phyloP scores from a whole-genome alignment of 192 early-diverging fungal genomes.

The Oehlia diaphana region DNA sequence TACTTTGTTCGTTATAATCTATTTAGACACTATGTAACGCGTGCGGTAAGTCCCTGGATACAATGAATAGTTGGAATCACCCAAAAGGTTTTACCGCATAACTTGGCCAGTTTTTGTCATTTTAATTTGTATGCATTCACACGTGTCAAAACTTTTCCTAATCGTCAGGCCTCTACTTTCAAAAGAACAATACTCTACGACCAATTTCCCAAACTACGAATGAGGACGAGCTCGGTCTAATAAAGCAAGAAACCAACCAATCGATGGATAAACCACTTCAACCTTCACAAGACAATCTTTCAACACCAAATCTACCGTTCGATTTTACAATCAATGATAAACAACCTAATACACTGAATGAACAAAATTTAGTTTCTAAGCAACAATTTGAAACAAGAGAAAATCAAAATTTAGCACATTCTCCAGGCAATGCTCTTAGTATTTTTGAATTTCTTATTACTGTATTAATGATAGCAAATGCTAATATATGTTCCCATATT shows the following conservation, averaged over 20 bases:
- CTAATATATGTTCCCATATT: not conserved
- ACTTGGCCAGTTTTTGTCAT: constrained; percentile 16
- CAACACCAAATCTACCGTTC: not conserved
- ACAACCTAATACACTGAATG: not conserved
- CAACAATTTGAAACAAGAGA: not conserved
- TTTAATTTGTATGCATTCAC: constrained; percentile 22
- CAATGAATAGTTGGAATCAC: constrained; percentile 16
- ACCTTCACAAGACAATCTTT: not conserved
- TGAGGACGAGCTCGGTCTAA: not conserved
- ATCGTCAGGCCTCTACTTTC: constrained; percentile 29
- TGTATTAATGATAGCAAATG: not conserved
- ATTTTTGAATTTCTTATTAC: not conserved
- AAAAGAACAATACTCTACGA: constrained; percentile 26
- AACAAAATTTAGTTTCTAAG: not conserved
- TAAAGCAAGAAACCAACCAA: not conserved
- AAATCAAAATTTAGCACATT: not conserved
- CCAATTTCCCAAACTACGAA: not conserved
- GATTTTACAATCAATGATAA: not conserved
- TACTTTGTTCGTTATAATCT: too few species aligned
- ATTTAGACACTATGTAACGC: constrained; percentile 21
- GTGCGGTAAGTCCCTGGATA: constrained; percentile 22
- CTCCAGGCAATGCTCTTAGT: not conserved
- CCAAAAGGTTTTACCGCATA: constrained; percentile 16
- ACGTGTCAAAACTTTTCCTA: constrained; percentile 18
- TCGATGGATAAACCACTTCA: not conserved